Evolutionary conservation across 2,329 filamentous ascomycete genomes (phyloP).

Genomic region (Ceratocystiopsis minuta): DNA sequence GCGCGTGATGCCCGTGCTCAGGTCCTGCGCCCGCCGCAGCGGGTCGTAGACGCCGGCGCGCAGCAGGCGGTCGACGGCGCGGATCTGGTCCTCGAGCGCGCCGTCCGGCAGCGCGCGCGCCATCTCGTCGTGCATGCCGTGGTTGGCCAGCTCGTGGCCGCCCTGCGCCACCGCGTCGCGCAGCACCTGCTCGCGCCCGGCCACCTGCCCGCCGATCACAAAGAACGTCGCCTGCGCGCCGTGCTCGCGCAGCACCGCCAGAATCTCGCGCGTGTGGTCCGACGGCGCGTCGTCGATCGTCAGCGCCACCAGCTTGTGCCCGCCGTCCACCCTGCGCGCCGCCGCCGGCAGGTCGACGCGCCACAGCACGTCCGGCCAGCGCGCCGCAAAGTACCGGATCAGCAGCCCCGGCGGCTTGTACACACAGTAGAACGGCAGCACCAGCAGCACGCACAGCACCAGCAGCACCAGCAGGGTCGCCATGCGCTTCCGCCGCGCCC

Average conservation of each 20-base stretch:
- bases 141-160: constrained; percentile 62
- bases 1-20: too few relatives aligned
- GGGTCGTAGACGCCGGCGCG: constrained; percentile 31
- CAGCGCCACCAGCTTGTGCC: constrained; percentile 50
- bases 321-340: neutral
- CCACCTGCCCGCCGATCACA: constrained; percentile 63
- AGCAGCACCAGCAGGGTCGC: constrained; percentile 29
- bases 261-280: constrained; percentile 49
- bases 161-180: constrained; percentile 36
- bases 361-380: constrained; percentile 67
- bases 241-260: constrained; percentile 46
- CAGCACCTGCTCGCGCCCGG: constrained; percentile 34
- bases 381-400: constrained; percentile 50
- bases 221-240: constrained; percentile 71
- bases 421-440: constrained; percentile 42
- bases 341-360: constrained; percentile 29
- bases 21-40: constrained; percentile 15
- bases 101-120: constrained; percentile 40
- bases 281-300: constrained; percentile 81
- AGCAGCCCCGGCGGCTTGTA: constrained; percentile 66
- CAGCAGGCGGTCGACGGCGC: constrained; percentile 43
- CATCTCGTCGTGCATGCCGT: constrained; percentile 77
- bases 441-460: constrained; percentile 17
- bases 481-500: constrained; percentile 40
- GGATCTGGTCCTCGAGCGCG: constrained; percentile 45